phyloP scores from a whole-genome alignment of 768 basidiomycete species.

The Boletus rex-veris region DNA sequence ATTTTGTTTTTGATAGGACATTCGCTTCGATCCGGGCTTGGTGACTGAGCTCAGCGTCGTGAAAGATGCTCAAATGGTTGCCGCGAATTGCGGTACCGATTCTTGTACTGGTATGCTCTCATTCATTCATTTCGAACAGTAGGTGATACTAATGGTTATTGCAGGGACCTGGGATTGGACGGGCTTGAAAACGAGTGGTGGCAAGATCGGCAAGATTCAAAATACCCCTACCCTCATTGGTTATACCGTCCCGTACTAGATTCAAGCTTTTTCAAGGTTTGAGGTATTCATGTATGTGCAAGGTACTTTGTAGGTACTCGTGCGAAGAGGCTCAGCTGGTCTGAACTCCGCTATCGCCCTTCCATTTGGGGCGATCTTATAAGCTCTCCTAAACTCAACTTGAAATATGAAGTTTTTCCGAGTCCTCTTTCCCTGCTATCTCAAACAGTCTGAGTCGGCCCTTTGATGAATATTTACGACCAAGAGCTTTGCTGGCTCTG shows the following conservation, averaged over 20 bases:
- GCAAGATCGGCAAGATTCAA: slow-evolving; percentile 32
- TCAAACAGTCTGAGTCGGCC: not conserved
- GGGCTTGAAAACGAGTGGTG: slow-evolving; percentile 42
- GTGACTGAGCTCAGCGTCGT: slow-evolving; percentile 43
- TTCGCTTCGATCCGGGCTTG: slow-evolving; percentile 45
- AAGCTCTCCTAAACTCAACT: not conserved
- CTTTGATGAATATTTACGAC: slow-evolving; percentile 8
- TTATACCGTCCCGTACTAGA: slow-evolving; percentile 23
- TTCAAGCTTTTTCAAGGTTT: not conserved
- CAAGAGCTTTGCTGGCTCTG: slow-evolving; percentile 7
- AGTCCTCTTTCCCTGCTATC: not conserved
- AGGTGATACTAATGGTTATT: not conserved
- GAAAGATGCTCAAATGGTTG: slow-evolving; percentile 42
- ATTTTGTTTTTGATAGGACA: slow-evolving; percentile 32
- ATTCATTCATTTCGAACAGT: not conserved
- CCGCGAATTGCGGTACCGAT: slow-evolving; percentile 53
- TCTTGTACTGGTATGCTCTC: slow-evolving; percentile 44
- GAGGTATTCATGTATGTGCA: not conserved
- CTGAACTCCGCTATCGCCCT: not conserved
- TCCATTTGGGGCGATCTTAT: slow-evolving; percentile 4
- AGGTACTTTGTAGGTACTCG: not conserved
- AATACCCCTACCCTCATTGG: slow-evolving; percentile 35
- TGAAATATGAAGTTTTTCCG: not conserved
- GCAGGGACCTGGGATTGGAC: slow-evolving; percentile 53
- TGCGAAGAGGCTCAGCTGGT: not conserved